These are phyloP conservation scores for Blumeria hordei DNA, from an alignment of 2,329 filamentous ascomycete genomes.

Conservation along the genomic window DNA sequence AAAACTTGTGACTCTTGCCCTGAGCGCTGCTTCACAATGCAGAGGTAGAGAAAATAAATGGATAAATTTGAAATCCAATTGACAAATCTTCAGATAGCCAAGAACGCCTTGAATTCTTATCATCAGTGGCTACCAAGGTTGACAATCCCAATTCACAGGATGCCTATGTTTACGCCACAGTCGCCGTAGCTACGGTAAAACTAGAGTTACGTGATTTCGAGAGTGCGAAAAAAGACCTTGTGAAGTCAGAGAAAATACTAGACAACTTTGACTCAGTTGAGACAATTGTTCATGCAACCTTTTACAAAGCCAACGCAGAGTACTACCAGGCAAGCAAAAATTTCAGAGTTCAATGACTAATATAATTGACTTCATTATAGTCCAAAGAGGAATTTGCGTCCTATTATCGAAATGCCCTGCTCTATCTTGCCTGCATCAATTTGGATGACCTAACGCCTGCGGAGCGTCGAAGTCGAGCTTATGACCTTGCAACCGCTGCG, in stretches of 20 bases:
- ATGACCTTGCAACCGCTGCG: slow-evolving; percentile 79
- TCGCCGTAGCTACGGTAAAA: slow-evolving; percentile 72
- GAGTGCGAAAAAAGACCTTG: slow-evolving; percentile 67
- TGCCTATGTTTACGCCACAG: slow-evolving; percentile 80
- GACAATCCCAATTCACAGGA: slow-evolving; percentile 85
- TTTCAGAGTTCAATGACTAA: background rate
- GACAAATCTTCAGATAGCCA: slow-evolving; percentile 39
- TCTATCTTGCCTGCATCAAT: slow-evolving; percentile 92
- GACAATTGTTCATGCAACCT: slow-evolving; percentile 81
- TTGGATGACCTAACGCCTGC: slow-evolving; percentile 45
- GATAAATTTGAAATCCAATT: background rate
- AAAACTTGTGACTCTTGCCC: slow-evolving; percentile 75
- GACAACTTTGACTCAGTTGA: slow-evolving; percentile 89
- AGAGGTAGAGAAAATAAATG: slow-evolving; percentile 27
- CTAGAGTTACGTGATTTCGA: slow-evolving; percentile 56
- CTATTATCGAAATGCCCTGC: slow-evolving; percentile 92
- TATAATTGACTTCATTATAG: slow-evolving; percentile 16
- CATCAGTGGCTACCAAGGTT: slow-evolving; percentile 64
- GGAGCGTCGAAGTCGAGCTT: slow-evolving; percentile 64
- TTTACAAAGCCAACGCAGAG: slow-evolving; percentile 84
- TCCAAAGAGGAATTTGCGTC: slow-evolving; percentile 77
- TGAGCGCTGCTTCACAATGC: slow-evolving; percentile 71
- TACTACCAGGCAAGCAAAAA: slow-evolving; percentile 50
- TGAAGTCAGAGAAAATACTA: slow-evolving; percentile 65
- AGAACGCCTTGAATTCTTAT: slow-evolving; percentile 67